Evolutionary conservation across 2,329 filamentous ascomycete species (phyloP).

Genomic region (Diaporthe sp.): DNA sequence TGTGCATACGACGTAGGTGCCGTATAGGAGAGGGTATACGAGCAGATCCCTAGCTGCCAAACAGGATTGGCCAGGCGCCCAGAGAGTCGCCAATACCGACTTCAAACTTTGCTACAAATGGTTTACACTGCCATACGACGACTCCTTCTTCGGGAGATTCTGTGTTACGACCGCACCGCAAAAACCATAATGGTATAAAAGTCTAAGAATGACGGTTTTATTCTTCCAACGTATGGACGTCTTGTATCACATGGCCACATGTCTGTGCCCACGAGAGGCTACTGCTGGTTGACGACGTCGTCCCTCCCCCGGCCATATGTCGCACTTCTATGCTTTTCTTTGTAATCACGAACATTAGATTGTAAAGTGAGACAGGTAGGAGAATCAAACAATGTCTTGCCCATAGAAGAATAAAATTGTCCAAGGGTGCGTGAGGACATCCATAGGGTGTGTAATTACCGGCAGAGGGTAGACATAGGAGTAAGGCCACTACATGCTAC

Average conservation of each 20-base stretch:
- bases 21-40: neutral
- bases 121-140: neutral
- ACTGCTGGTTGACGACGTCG: neutral
- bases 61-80: neutral
- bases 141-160: neutral
- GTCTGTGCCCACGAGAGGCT: neutral
- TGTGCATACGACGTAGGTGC: neutral
- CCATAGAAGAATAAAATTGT: neutral
- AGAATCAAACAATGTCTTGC: neutral
- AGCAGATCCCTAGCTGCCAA: neutral
- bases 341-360: neutral
- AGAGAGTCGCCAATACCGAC: neutral
- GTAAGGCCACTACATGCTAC: neutral
- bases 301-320: neutral
- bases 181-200: neutral
- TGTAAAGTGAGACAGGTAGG: neutral
- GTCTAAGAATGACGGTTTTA: too few species aligned
- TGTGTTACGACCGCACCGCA: neutral
- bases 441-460: neutral
- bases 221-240: neutral
- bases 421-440: neutral
- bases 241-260: neutral
- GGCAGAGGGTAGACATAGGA: neutral
- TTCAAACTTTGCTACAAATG: neutral
- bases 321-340: neutral